A percentile compares a stretch with the other conserved stretches of the same genome.
These are phyloP conservation scores for Incumbomyces lentus DNA, from an alignment of 2,329 filamentous ascomycete genomes.

Conservation along the genomic window DNA sequence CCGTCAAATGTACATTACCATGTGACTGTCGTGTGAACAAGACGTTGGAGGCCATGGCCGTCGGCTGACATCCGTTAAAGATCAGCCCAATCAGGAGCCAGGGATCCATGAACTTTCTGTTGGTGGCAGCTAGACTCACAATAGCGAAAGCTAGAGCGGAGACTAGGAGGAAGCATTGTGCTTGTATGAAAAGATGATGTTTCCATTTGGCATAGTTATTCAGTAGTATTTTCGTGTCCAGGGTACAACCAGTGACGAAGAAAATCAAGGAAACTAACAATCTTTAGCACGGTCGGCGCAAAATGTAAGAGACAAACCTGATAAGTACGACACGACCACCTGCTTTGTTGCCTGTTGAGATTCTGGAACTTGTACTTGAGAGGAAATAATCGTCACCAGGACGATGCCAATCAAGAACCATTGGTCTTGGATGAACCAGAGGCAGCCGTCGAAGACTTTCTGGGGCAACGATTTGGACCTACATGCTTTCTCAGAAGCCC, in stretches of 20 bases:
- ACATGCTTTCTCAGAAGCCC: not conserved
- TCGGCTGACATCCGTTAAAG: slow-evolving; percentile 57
- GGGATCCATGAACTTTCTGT: slow-evolving; percentile 46
- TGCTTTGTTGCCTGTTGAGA: slow-evolving; percentile 42
- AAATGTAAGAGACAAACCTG: slow-evolving; percentile 26
- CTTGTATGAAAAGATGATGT: slow-evolving; percentile 57
- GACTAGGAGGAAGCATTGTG: slow-evolving; percentile 56
- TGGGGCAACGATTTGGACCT: not conserved
- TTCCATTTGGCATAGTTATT: slow-evolving; percentile 57
- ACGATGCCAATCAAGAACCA: slow-evolving; percentile 57
- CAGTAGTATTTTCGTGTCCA: slow-evolving; percentile 51
- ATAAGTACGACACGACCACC: slow-evolving; percentile 53
- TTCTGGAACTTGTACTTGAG: slow-evolving; percentile 46
- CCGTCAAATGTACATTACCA: slow-evolving; percentile 55
- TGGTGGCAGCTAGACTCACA: slow-evolving; percentile 42
- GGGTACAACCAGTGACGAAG: slow-evolving; percentile 59
- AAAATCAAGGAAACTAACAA: slow-evolving; percentile 52
- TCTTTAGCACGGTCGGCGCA: not conserved
- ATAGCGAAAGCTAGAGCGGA: slow-evolving; percentile 51
- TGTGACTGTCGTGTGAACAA: slow-evolving; percentile 62
- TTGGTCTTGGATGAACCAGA: slow-evolving; percentile 39
- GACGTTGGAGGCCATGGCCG: slow-evolving; percentile 62
- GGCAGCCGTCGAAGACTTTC: slow-evolving; percentile 4
- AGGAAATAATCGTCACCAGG: slow-evolving; percentile 42
- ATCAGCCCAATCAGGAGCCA: slow-evolving; percentile 59